Base-by-base conservation (phyloP, 805 yeast species). In the Torulaspora indica region DNA sequence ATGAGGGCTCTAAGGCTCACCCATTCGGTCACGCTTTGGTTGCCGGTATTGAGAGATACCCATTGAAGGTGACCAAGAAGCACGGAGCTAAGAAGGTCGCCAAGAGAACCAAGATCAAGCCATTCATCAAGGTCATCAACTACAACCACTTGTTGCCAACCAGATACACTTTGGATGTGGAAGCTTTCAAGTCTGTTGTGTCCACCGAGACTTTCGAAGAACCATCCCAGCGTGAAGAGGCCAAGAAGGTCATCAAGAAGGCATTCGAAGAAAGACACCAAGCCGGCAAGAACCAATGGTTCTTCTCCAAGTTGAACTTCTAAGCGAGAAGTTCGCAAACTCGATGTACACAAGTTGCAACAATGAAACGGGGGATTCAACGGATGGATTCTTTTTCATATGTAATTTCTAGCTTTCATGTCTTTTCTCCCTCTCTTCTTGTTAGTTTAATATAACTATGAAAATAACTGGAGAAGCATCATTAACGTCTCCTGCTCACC, bases 131-230 rank as follows among this genome's bases (percentile, higher is more conserved):
- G 82, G 89, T 86, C 70, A 81, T 93, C 73, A 93, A 93, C 96
- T 93, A 90, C 95, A 89, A 89, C 89, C 98, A 93, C 77, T 80
- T 93, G 75, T 84, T 93, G 91, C 98, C 98, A 80, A 93, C 98
- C 71, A 90, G 98, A 81, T 93, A 93, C 86, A 81, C 95, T 54
- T 82, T 93, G 69, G 98, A 93, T 72, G 93, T 91, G 68, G 98
- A 93, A 74, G 76, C 87, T 61, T 84, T 93, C 82, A 93, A 93
- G 82, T 68, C 85, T 68, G 84, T 81, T 65, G 85, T 93, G 68
- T 76, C 96, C 66, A 78, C 91, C 65, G 98, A 91, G 73, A 80
- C 98, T 68, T 85, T 93, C 74, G 79, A 79, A 70, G 97, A 93
- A 81, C 96, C 98, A 75, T 79, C 97, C 59, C 96, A 90, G 78